Evolutionary conservation across 208 protist species (phyloP).

Genomic region (Leishmania lainsoni): DNA sequence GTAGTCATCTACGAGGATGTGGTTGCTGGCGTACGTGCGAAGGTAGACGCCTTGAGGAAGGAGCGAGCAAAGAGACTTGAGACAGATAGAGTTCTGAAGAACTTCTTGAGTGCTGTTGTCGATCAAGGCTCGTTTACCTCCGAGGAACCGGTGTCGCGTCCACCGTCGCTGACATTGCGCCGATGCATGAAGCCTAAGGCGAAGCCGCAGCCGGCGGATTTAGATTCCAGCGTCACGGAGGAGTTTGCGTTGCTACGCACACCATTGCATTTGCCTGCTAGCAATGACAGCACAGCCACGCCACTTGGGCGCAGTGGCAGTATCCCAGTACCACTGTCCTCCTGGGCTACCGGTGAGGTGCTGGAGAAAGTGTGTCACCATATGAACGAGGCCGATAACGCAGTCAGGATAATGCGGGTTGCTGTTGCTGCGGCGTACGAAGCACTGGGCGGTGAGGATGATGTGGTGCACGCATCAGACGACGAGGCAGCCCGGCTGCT

Average conservation of each 20-base stretch:
- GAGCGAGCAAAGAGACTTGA: conserved; percentile 14
- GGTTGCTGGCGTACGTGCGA: conserved; percentile 23
- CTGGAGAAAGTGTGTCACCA: conserved; percentile 35
- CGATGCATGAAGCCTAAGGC: background rate
- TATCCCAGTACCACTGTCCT: background rate
- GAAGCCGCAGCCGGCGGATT: background rate
- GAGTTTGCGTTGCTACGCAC: conserved; percentile 6
- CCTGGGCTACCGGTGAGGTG: background rate
- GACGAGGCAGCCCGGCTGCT: conserved; percentile 14
- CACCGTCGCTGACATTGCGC: background rate
- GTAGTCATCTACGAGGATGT: conserved; percentile 28
- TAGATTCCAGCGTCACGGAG: background rate
- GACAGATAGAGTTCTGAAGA: background rate
- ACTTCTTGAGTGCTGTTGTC: conserved; percentile 6
- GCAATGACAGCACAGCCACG: background rate
- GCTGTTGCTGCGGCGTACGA: conserved; percentile 38
- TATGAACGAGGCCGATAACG: conserved; percentile 27
- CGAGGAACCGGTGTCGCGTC: background rate
- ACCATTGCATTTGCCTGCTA: background rate
- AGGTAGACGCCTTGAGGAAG: conserved; percentile 20
- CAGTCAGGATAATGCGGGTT: conserved; percentile 33
- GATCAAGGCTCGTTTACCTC: background rate
- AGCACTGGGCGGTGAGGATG: conserved; percentile 40
- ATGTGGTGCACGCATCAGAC: conserved; percentile 14
- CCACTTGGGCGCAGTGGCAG: background rate